Base-by-base conservation (phyloP, 352 stramenopile species). In the Globisporangium paddicum region DNA sequence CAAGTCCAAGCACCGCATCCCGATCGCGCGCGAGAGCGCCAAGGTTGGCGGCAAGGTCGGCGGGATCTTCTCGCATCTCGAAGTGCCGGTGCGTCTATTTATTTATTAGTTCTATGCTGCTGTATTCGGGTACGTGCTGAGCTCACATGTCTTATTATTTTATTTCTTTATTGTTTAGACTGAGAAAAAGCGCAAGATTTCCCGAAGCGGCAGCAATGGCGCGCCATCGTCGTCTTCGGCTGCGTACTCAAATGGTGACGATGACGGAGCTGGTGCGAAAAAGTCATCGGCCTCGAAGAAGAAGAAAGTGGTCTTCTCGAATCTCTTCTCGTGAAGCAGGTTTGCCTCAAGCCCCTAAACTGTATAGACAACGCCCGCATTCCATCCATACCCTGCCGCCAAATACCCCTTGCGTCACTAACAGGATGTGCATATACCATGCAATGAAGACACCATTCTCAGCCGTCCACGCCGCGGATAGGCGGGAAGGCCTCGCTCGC, bases 241-340 rank as follows among this genome's bases (percentile, higher is more conserved):
- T 14, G 38, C 59, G 60, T 48, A 16, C n/a, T 23, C 55, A 11
- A 61, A 57, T 45, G 23, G 35, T 19, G n/a, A 58, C 30, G 53
- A 66, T 19, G 63, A 10, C 34, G 21, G 41, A 13, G 30, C 26
- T 16, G 41, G 7, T 26, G n/a, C 50, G 67, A 73, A 54, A 69
- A 78, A 71, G 52, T 37, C 64, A 16, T 45, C 56, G 2, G 49
- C 64, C 4, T 64, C 62, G 40, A 83, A 82, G 66, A 92, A 92
- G 73, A 90, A 88, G 63, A 91, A 91, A 67, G 82, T 92, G 14
- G 79, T 90, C 48, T 92, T 88, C 58, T 85, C 74, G 0, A 90
- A 83, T 61, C 45, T 92, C 47, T 92, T 92, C 55, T 86, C 65
- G 56, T 81, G 28, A 54, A 72, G 47, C 16, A 34, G 25, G 4